phyloP scores from a whole-genome alignment of 129 eudicot species.

The Tagetes erecta region DNA sequence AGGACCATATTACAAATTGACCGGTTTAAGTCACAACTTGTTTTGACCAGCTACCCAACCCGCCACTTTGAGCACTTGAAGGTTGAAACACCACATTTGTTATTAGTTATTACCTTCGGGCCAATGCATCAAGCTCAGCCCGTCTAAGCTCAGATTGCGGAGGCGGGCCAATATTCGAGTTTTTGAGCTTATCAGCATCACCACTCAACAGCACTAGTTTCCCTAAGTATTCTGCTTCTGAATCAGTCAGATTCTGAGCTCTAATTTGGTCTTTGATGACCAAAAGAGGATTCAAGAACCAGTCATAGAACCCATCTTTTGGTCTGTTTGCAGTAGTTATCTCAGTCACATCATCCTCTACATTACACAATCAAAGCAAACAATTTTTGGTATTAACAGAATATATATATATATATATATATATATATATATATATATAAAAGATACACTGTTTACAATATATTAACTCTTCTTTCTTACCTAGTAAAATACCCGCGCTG shows the following conservation, averaged over 20 bases:
- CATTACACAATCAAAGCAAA: slow-evolving; percentile 9
- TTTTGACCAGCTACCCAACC: slow-evolving; percentile 3
- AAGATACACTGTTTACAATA: not conserved
- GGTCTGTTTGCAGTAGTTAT: slow-evolving; percentile 74
- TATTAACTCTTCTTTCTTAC: slow-evolving; percentile 33
- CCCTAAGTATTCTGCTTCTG: slow-evolving; percentile 72
- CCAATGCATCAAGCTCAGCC: slow-evolving; percentile 84
- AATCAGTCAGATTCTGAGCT: slow-evolving; percentile 66
- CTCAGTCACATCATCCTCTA: slow-evolving; percentile 77
- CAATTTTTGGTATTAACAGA: not conserved
- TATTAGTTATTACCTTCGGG: slow-evolving; percentile 59
- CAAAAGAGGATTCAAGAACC: slow-evolving; percentile 90
- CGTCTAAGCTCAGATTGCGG: slow-evolving; percentile 72
- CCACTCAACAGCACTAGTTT: slow-evolving; percentile 60
- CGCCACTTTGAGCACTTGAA: not conserved
- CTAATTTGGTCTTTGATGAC: slow-evolving; percentile 81
- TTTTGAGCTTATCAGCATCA: slow-evolving; percentile 57
- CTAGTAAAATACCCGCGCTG: slow-evolving; percentile 63
- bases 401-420: not conserved
- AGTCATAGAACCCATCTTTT: slow-evolving; percentile 73
- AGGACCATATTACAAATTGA: not conserved
- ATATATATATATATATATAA: not conserved
- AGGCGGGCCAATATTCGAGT: slow-evolving; percentile 42
- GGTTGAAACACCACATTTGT: not conserved
- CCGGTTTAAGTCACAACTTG: not conserved